These are phyloP conservation scores for Ochetophila trinervis DNA, from an alignment of 306 rosid species.

Conservation along the genomic window DNA sequence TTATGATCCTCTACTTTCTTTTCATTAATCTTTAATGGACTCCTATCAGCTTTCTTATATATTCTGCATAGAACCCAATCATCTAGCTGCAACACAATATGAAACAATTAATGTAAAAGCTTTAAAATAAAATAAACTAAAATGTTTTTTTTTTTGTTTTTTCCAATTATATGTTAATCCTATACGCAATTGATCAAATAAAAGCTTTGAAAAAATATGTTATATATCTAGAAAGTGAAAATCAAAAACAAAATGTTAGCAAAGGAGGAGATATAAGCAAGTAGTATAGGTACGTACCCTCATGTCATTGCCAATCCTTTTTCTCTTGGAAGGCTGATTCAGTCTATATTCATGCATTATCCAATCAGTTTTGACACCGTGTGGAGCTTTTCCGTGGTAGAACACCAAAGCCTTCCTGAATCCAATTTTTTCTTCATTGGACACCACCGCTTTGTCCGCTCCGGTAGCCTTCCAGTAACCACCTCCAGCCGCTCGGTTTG, in stretches of 20 bases:
- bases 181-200: too few species aligned
- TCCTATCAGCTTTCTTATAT: background rate
- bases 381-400: background rate
- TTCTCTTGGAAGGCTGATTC: too few species aligned
- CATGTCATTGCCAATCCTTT: background rate
- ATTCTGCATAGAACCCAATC: conserved; percentile 1
- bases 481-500: background rate
- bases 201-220: too few species aligned
- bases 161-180: too few species aligned
- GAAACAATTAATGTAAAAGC: background rate
- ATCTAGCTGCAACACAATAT: background rate
- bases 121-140: background rate
- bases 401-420: background rate
- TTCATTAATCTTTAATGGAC: too few species aligned
- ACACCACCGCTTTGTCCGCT: background rate
- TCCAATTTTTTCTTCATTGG: background rate
- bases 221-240: background rate
- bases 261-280: too few species aligned
- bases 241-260: too few species aligned
- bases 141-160: too few species aligned
- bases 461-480: conserved; percentile 5
- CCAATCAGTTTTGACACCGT: background rate
- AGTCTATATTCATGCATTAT: background rate
- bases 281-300: background rate
- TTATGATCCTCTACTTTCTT: too few species aligned